phyloP scores from a whole-genome alignment of 192 early-diverging fungal species.

The Backusella psychrophila region DNA sequence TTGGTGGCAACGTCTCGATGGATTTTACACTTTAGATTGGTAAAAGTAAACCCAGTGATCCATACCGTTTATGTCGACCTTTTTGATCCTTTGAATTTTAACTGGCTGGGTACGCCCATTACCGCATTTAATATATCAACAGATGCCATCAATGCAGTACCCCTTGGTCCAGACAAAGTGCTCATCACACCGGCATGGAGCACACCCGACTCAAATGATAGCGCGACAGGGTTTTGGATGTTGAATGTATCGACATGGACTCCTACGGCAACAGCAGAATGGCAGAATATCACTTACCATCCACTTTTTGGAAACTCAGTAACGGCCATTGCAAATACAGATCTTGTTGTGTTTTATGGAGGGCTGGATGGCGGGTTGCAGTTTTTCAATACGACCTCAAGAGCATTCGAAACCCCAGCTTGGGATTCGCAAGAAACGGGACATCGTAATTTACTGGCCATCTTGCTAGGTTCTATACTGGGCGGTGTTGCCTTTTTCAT shows the following conservation, averaged over 20 bases:
- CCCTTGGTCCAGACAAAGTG: neutral
- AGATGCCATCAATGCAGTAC: neutral
- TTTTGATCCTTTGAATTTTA: slow-evolving; percentile 2
- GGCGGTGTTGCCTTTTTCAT: neutral
- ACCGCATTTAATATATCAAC: neutral
- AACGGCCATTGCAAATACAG: neutral
- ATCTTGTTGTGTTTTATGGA: slow-evolving; percentile 1
- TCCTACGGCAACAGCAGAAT: neutral
- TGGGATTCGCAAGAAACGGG: neutral
- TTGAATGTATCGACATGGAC: neutral
- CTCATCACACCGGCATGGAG: neutral
- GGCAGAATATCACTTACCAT: neutral
- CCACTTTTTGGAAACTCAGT: neutral
- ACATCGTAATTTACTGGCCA: neutral
- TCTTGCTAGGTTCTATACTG: neutral
- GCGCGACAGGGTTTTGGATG: neutral
- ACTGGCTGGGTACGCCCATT: neutral
- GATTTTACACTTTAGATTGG: neutral
- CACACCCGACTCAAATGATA: neutral
- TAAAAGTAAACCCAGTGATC: neutral
- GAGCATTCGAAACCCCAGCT: neutral
- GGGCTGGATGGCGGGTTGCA: neutral
- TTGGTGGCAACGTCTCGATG: neutral
- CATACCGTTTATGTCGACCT: neutral
- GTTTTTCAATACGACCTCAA: neutral